These are phyloP conservation scores for Buddleja alternifolia DNA, from an alignment of 257 asterid species.

Conservation along the genomic window DNA sequence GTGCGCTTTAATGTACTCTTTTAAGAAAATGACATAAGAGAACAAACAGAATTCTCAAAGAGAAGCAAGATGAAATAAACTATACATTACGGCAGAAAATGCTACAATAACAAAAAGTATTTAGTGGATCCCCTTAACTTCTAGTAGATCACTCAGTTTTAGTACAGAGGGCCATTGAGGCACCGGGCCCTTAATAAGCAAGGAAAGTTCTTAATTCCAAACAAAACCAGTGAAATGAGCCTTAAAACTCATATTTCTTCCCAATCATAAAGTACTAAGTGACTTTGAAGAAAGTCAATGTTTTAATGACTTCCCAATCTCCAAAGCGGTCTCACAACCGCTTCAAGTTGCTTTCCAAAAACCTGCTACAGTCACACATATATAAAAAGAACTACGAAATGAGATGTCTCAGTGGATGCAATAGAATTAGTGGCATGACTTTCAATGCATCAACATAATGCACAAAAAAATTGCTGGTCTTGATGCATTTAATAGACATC, in stretches of 20 bases:
- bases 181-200: background rate
- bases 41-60: background rate
- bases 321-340: background rate
- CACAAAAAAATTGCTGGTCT: background rate
- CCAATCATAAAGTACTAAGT: background rate
- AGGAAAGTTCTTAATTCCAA: background rate
- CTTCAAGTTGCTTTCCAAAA: background rate
- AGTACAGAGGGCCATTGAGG: background rate
- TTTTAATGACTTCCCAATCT: background rate
- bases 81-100: background rate
- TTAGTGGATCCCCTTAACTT: background rate
- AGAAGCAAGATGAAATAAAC: background rate
- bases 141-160: background rate
- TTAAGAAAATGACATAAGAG: background rate
- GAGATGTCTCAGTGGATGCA: background rate
- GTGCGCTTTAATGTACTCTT: background rate
- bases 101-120: background rate
- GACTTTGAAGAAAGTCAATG: background rate
- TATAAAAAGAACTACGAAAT: background rate
- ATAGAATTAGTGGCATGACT: background rate
- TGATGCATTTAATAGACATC: background rate
- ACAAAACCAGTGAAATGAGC: background rate
- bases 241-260: background rate
- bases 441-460: background rate
- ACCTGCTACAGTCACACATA: background rate